Evolutionary conservation across 2,329 filamentous ascomycete species (phyloP), one percentile per base, ranked within the genome.

Genomic region (Arachnomyces sp.): DNA sequence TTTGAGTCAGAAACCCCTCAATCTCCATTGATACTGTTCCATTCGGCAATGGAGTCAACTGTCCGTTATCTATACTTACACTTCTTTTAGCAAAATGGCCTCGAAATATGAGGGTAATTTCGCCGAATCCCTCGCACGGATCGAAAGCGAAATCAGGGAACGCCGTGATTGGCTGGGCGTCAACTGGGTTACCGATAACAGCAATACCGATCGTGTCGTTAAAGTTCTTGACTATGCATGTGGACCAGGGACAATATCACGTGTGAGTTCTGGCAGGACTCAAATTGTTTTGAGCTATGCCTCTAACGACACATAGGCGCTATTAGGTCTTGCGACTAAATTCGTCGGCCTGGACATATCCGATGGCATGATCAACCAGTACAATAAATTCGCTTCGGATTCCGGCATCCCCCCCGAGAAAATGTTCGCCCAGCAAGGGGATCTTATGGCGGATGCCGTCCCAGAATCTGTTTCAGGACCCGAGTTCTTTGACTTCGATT

Each of bases 151-250:
- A 48, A 67, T 84, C 11, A 67, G 69, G 45, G 59, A 59, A 3
- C 69, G 71, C 25, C 66, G 74, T 4, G 67, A 72, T 38, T 84
- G 83, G 66, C 74, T 86, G 42, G 79, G 77, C 31, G 72, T 77
- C 16, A 68, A 74, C 39, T 80, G 77, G 61, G 51, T 43, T 9
- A 57, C 62, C 39, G 60, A 56, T 3, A 48, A 52, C 30, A 42
- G 49, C 7, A 53, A 49, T n/a, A 53, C 53, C 15, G 53, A 48
- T 13, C 52, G 55, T 17, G 49, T 52, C 25, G 42, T 78, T 31
- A 72, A 73, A 34, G 61, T 86, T 14, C 67, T 88, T 2, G 84
- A 89, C 56, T 89, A 88, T 60, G 84, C 84, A 12, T 88, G 84
- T 54, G 84, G 84, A 7, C 80, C 81, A 4, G 82, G 82, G 2